These are phyloP conservation scores for Allium fistulosum DNA, from an alignment of 106 monocot species.

Conservation along the genomic window DNA sequence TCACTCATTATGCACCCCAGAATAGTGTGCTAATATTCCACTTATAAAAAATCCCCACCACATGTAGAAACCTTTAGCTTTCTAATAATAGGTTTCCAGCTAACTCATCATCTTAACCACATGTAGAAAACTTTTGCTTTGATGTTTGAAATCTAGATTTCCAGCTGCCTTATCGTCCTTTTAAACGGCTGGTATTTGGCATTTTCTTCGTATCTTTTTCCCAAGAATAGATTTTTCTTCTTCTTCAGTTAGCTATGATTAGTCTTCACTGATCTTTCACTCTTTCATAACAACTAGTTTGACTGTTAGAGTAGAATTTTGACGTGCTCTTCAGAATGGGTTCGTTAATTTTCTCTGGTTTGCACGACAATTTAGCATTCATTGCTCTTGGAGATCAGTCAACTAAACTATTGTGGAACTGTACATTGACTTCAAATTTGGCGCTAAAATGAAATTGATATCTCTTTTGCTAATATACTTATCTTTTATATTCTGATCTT, in stretches of 20 bases:
- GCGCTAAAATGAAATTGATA: no score
- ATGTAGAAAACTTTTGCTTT: conserved; percentile 3
- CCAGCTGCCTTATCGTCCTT: background rate
- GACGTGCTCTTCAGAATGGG: background rate
- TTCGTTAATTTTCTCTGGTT: background rate
- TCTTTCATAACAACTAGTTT: background rate
- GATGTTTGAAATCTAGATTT: background rate
- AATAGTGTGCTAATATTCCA: background rate
- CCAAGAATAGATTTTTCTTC: background rate
- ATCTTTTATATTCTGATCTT: no score
- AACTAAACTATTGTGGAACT: background rate
- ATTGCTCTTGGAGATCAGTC: background rate
- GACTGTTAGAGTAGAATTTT: background rate
- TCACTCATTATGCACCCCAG: background rate
- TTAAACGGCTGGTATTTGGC: background rate
- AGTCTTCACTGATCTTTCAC: background rate
- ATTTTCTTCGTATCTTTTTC: conserved; percentile 7
- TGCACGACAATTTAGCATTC: background rate
- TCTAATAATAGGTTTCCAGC: background rate
- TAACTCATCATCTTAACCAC: background rate
- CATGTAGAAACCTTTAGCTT: conserved; percentile 2
- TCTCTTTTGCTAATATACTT: no score
- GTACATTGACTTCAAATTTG: no score
- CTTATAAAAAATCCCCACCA: background rate
- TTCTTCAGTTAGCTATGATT: background rate